Percentiles rank a stretch among this genome's conserved stretches.
Conservation (phyloP, 169 alveolate genomes). For the Condylostoma magnum region DNA sequence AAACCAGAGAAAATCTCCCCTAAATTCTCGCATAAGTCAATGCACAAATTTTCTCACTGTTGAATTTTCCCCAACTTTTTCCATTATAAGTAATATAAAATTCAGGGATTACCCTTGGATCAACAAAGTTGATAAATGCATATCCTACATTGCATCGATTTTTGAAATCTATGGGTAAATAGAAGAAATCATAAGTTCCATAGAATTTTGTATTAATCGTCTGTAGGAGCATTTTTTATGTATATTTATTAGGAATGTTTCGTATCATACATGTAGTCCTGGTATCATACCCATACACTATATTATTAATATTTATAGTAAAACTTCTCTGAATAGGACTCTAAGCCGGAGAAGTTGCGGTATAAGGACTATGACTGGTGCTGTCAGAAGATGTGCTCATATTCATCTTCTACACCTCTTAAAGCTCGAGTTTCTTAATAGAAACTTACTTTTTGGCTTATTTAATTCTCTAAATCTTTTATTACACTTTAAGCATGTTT, state of each 20-base stretch:
- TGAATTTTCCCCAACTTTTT: slow-evolving; percentile 76
- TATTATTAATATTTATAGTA: no score
- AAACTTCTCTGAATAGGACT: no score
- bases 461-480: no score
- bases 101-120: slow-evolving; percentile 52
- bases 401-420: no score
- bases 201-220: slow-evolving; percentile 37
- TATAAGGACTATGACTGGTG: no score
- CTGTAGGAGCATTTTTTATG: slow-evolving; percentile 50
- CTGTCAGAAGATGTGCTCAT: no score
- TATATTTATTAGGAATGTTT: slow-evolving; percentile 77
- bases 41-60: slow-evolving; percentile 63
- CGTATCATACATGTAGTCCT: slow-evolving; percentile 72
- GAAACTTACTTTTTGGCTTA: no score
- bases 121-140: slow-evolving; percentile 81
- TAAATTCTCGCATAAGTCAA: slow-evolving; percentile 38
- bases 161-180: slow-evolving; percentile 80
- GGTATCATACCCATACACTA: slow-evolving; percentile 36
- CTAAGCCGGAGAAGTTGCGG: no score
- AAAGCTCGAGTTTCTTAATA: no score
- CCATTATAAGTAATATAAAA: slow-evolving; percentile 73
- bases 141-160: slow-evolving; percentile 82
- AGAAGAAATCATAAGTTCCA: slow-evolving; percentile 73
- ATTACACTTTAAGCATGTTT: no score
- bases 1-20: slow-evolving; percentile 18